Evolutionary conservation across 2,329 filamentous ascomycete genomes (phyloP), one percentile per base, ranked within the genome.

Genomic region (Alternaria atra): DNA sequence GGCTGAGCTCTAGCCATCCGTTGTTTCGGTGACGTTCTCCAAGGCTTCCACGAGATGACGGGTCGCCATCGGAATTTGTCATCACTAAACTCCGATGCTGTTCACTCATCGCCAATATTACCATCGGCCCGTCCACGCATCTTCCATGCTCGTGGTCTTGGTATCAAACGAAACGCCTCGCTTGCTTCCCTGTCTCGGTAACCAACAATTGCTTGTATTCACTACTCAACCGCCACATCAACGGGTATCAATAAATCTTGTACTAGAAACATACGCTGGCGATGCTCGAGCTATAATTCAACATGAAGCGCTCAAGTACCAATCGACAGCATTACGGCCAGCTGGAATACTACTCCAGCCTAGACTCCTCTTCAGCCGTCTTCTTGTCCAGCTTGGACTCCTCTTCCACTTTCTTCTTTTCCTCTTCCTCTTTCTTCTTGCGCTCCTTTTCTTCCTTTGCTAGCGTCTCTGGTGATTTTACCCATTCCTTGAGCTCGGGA

Each of bases 401-500:
- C 25, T 65, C 37, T 5, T 10, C 17, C 2, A 25, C 56, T 5
- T 58, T 43, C 30, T 66, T 63, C 40, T 61, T 64, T 37, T 58
- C 58, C 12, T 42, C 42, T 4, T 59, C 46, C 15, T 58, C 39
- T 5, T 60, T 51, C 58, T 63, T 50, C 52, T 63, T 46, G 17
- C 59, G 52, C 15, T 67, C 63, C 2, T 66, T 57, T 15, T 68
- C 58, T 20, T 72, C 60, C 29, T 59, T 55, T 13, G 40, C 55
- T 5, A 65, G 9, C 4, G 64, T 69, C 17, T 70, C 64, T 15
- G 67, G 65, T 0, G 73, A 73, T 55, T 83, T 85, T 37, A 88
- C 74, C 89, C 89, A 91, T 67, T 87, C 83, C 70, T 87, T 88
- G 44, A 81, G 75, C 25, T 85, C 81, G 4, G 84, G 79, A 44